Evolutionary conservation across 768 basidiomycete species (phyloP), one percentile per base, ranked within the genome.

Genomic region (Termitomyces sp.): DNA sequence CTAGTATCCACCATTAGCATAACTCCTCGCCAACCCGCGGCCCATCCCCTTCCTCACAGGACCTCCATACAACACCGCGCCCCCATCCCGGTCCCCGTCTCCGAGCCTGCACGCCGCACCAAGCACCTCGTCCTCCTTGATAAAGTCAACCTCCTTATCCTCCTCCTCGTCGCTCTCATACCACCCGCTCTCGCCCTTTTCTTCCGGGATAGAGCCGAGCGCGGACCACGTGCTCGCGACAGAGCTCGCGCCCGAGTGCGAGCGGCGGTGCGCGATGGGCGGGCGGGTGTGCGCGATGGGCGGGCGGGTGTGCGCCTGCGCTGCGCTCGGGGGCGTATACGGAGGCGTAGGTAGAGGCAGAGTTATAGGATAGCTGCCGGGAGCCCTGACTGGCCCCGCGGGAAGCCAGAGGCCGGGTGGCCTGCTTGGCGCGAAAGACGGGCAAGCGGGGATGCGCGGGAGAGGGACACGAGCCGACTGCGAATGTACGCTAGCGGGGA

Each of bases 1-100:
- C n/a, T n/a, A 44, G 44, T 57, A 29, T 7, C n/a, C 33, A 10
- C 46, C n/a, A 28, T 26, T 34, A 3, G 46, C 55, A 52, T 60
- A 60, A 20, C 60, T 61, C 42, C 20, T 54, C 3, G 56, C 56
- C 16, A 61, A 31, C 5, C 60, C 55, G 5, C 57, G 39, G 5
- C 57, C 49, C 56, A 61, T 51, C 5, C 53, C 57, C 18, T 58
- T 50, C 24, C 39, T 39, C 7, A 52, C 48, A 6, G 39, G 36
- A 13, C 42, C 48, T 9, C 49, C 39, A 33, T 51, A 56, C 31
- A 52, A 37, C 28, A 24, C 26, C 13, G 37, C 29, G 1, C 37
- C 28, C 4, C 26, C 55, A 18, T 15, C 28, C n/a, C n/a, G n/a
- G 18, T 54, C 59, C 51, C n/a, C n/a, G n/a, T n/a, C n/a, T n/a